A percentile compares a stretch with the other conserved stretches of the same genome.
phyloP scores from a whole-genome alignment of 1,284 basidiomycete genomes.

The Cryptococcus sp. region DNA sequence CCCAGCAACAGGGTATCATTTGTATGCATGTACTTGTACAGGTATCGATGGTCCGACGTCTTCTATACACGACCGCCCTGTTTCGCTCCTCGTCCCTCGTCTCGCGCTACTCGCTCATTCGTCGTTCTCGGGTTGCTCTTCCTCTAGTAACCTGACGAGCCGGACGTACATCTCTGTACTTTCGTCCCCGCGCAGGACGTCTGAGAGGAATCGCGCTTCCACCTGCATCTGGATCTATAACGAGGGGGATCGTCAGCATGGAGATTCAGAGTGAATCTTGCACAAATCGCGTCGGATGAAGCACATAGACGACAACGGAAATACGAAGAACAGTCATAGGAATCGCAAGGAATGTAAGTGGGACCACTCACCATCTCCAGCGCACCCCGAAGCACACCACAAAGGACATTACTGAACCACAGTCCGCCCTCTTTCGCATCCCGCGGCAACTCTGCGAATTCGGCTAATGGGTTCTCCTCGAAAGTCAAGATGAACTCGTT shows the following conservation, averaged over 20 bases:
- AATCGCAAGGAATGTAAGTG: not conserved
- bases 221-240: conserved; percentile 93
- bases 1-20: too few relatives aligned
- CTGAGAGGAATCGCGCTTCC: conserved; percentile 84
- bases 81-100: not conserved
- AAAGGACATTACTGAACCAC: conserved; percentile 95
- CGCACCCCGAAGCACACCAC: conserved; percentile 88
- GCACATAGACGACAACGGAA: not conserved
- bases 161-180: conserved; percentile 90
- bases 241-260: too few relatives aligned
- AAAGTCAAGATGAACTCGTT: conserved; percentile 78
- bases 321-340: not conserved
- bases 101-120: conserved; percentile 32
- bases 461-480: conserved; percentile 94
- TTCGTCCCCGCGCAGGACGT: conserved; percentile 89
- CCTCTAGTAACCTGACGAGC: conserved; percentile 88
- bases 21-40: too few relatives aligned
- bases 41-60: too few relatives aligned
- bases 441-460: conserved; percentile 95
- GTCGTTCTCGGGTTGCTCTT: conserved; percentile 65
- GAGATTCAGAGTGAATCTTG: too few relatives aligned
- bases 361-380: conserved; percentile 83
- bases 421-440: conserved; percentile 85
- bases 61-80: too few relatives aligned
- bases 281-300: too few relatives aligned